Percentiles rank a stretch among this genome's conserved stretches.
phyloP scores from a whole-genome alignment of 768 basidiomycete genomes.

The Cyclocybe cylindracea region DNA sequence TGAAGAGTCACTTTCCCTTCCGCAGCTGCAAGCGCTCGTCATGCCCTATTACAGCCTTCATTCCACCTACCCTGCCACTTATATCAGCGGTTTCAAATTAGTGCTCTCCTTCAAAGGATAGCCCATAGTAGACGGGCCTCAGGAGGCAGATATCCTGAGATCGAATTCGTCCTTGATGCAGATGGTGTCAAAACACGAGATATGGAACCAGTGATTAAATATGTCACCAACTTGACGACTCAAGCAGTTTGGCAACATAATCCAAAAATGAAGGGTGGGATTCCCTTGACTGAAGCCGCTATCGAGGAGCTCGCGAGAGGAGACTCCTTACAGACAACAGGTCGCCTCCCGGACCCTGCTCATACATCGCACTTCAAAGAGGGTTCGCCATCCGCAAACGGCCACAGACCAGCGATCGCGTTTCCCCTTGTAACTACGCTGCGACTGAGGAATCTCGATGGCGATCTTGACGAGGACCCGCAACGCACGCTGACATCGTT shows the following conservation, averaged over 20 bases:
- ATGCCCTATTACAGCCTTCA: conserved; percentile 10
- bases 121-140: too few relatives aligned
- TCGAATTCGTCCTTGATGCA: not conserved
- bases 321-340: not conserved
- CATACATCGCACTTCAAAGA: not conserved
- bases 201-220: conserved; percentile 11
- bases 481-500: conserved; percentile 6
- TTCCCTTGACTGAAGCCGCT: conserved; percentile 7
- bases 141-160: not conserved
- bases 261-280: conserved; percentile 2
- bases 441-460: conserved; percentile 12
- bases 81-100: conserved; percentile 13
- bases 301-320: not conserved
- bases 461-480: not conserved
- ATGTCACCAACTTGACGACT: conserved; percentile 11
- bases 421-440: conserved; percentile 14
- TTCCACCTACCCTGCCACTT: conserved; percentile 16
- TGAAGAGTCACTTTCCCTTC: not conserved
- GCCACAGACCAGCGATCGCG: conserved; percentile 4
- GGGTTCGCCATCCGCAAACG: not conserved
- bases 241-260: conserved; percentile 5
- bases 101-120: conserved; percentile 5
- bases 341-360: too few relatives aligned
- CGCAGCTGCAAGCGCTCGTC: conserved; percentile 8
- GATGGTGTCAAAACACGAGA: conserved; percentile 17